phyloP scores from a whole-genome alignment of 2,329 filamentous ascomycete genomes.

The Cercospora beticola region DNA sequence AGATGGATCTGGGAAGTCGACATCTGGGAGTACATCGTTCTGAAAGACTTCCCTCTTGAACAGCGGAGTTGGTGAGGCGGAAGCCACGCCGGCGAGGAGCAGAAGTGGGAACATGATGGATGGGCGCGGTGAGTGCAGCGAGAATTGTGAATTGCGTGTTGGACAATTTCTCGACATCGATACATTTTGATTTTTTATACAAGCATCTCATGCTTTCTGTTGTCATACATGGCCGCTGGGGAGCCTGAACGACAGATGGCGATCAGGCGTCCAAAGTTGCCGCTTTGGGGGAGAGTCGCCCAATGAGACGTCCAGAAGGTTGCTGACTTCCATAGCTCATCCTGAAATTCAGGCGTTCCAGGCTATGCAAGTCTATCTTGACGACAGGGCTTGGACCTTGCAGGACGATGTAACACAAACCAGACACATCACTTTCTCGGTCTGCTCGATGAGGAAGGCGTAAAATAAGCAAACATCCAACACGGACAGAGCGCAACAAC shows the following conservation, averaged over 20 bases:
- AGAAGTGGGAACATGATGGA: not conserved
- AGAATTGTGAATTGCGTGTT: not conserved
- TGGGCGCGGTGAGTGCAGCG: not conserved
- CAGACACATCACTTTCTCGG: not conserved
- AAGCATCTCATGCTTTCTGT: not conserved
- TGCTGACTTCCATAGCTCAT: not conserved
- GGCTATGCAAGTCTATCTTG: not conserved
- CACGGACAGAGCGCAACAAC: not conserved
- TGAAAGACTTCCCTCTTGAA: not conserved
- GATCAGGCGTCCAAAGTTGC: not conserved
- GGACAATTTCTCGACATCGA: not conserved
- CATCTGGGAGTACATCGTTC: not conserved
- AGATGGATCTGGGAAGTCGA: not conserved
- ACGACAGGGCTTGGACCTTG: not conserved
- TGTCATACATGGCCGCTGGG: not conserved
- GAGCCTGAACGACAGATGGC: not conserved
- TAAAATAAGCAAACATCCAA: not conserved
- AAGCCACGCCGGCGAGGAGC: not conserved
- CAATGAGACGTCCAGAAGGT: not conserved
- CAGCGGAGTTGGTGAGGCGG: not conserved
- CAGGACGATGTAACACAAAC: not conserved
- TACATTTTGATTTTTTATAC: not conserved
- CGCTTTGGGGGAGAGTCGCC: not conserved
- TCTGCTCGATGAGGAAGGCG: not conserved
- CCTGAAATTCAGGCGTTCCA: not conserved